Percentiles rank a stretch among this genome's conserved stretches.
These are phyloP conservation scores for Salix brachista DNA, from an alignment of 345 rosid species.

Conservation along the genomic window DNA sequence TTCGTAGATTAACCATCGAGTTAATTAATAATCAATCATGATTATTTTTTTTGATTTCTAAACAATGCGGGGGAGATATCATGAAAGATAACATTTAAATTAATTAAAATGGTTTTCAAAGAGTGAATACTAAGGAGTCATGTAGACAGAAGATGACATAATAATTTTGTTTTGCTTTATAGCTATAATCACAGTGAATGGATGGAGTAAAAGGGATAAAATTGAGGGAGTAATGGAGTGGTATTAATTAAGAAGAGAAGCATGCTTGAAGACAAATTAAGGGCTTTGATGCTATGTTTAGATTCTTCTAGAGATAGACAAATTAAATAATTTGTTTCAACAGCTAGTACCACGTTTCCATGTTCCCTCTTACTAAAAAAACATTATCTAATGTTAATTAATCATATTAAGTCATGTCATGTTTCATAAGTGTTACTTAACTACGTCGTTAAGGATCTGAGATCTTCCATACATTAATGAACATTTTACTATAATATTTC, in stretches of 20 bases:
- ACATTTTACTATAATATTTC: too few relatives aligned
- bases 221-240: background rate
- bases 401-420: background rate
- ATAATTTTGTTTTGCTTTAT: background rate
- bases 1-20: background rate
- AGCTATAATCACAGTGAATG: background rate
- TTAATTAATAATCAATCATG: too few relatives aligned
- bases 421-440: background rate
- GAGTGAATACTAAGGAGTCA: background rate
- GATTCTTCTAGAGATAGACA: background rate
- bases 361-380: background rate
- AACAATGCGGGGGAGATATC: too few relatives aligned
- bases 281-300: conserved; percentile 9
- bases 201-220: conserved; percentile 10
- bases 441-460: background rate
- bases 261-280: conserved; percentile 30
- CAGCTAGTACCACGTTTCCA: background rate
- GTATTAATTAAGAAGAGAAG: conserved; percentile 1
- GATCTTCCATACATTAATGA: background rate
- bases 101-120: background rate
- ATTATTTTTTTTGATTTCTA: background rate
- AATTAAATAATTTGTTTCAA: background rate
- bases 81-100: too few relatives aligned
- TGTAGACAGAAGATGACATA: background rate
- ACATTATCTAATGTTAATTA: background rate